phyloP scores from a whole-genome alignment of 176 grass and related monocot species.

The Dendrocalamus sinicus region DNA sequence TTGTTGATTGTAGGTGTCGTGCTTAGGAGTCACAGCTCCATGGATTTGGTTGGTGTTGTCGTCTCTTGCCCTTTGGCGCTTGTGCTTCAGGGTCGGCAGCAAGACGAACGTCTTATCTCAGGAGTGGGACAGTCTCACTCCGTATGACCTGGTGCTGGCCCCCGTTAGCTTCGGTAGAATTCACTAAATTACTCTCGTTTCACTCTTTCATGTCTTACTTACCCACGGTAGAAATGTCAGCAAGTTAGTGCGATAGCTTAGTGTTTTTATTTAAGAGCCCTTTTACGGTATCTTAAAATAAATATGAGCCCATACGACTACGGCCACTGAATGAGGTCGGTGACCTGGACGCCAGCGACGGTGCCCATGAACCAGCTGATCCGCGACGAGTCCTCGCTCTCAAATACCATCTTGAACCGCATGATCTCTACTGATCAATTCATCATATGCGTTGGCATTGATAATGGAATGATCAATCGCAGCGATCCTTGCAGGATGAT shows the following conservation, averaged over 20 bases:
- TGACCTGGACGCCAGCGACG: conserved; percentile 55
- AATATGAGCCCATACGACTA: background rate
- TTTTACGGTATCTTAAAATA: too few relatives aligned
- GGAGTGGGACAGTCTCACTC: too few relatives aligned
- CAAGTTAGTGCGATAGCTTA: too few relatives aligned
- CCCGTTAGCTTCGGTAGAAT: background rate
- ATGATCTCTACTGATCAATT: background rate
- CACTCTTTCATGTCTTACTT: too few relatives aligned
- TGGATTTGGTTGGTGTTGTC: background rate
- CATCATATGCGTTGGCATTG: background rate
- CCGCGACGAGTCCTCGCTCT: conserved; percentile 88
- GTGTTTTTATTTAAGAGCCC: too few relatives aligned
- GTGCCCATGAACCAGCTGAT: conserved; percentile 99
- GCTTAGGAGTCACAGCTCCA: background rate
- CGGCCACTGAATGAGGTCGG: conserved; percentile 66
- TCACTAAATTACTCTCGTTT: background rate
- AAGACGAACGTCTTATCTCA: too few relatives aligned
- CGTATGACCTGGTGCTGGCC: background rate
- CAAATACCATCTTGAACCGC: conserved; percentile 97
- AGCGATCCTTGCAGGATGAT: conserved; percentile 30
- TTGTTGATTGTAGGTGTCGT: background rate
- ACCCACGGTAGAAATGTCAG: too few relatives aligned
- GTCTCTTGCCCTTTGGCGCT: background rate
- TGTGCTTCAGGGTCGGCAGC: too few relatives aligned
- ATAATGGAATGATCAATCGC: background rate